phyloP scores from a whole-genome alignment of 1,139 yeast species.

The Protomyces lactucae-debilis region DNA sequence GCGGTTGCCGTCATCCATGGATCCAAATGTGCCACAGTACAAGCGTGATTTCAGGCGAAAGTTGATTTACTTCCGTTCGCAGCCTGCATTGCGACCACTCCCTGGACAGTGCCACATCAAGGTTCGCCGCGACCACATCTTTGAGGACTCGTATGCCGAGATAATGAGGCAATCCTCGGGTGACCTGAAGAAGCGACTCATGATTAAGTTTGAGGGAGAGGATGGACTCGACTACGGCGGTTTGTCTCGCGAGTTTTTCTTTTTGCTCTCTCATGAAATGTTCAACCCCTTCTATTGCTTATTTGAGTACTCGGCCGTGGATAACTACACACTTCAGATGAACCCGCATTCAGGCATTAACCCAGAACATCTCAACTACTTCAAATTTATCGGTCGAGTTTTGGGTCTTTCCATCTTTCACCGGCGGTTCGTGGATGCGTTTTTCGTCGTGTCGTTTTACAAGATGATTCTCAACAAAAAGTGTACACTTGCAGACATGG shows the following conservation, averaged over 20 bases:
- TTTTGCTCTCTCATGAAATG: conserved; percentile 94
- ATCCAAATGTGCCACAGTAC: conserved; percentile 97
- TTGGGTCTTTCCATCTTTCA: conserved; percentile 98
- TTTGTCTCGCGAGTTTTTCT: conserved; percentile 95
- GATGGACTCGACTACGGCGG: conserved; percentile 99
- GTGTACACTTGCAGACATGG: conserved; percentile 95
- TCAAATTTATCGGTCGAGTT: conserved; percentile 96
- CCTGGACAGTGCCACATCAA: conserved; percentile 99
- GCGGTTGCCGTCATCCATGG: conserved; percentile 90
- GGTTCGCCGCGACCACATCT: conserved; percentile 92
- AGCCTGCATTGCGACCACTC: conserved; percentile 91
- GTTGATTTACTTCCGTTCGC: conserved; percentile 94
- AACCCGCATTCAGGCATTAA: conserved; percentile 97
- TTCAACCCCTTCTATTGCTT: conserved; percentile 96
- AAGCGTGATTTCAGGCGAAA: conserved; percentile 98
- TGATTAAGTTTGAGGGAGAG: conserved; percentile 98
- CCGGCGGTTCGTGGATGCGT: conserved; percentile 93
- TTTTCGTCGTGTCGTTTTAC: conserved; percentile 95
- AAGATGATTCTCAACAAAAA: conserved; percentile 96
- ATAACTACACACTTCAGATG: conserved; percentile 93
- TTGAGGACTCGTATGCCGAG: conserved; percentile 97
- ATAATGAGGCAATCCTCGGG: conserved; percentile 98
- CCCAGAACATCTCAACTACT: conserved; percentile 95
- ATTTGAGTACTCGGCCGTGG: conserved; percentile 96
- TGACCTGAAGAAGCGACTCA: conserved; percentile 90